Evolutionary conservation across 805 yeast genomes (phyloP).

Genomic region (Spencermartinsiella europaea): DNA sequence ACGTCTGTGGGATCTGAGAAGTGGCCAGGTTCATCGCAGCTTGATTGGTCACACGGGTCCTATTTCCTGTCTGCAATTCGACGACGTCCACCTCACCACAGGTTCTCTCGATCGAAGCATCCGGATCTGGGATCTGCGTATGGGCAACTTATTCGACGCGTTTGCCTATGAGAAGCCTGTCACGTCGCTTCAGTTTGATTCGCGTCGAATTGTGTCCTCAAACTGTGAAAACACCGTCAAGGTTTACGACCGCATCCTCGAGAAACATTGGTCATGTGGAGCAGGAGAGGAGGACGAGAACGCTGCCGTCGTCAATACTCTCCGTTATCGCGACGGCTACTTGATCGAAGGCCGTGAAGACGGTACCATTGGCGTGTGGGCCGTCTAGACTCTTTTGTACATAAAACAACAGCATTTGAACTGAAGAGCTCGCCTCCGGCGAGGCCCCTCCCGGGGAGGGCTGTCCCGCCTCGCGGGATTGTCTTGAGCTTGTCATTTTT

Average conservation of each 20-base stretch:
- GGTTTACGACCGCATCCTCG: constrained; percentile 53
- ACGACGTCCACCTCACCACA: constrained; percentile 56
- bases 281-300: constrained; percentile 33
- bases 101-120: constrained; percentile 61
- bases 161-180: constrained; percentile 58
- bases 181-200: constrained; percentile 54
- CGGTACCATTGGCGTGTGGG: constrained; percentile 65
- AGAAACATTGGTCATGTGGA: constrained; percentile 51
- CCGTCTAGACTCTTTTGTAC: constrained; percentile 27
- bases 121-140: constrained; percentile 69
- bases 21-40: constrained; percentile 59
- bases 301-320: constrained; percentile 35
- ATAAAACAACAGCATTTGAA: no score
- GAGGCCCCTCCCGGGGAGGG: no score
- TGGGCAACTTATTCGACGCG: constrained; percentile 56
- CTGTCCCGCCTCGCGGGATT: no score
- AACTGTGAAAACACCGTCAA: constrained; percentile 47
- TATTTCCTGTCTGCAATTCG: constrained; percentile 63
- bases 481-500: no score
- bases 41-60: constrained; percentile 66
- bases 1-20: constrained; percentile 69
- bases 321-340: constrained; percentile 58
- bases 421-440: no score
- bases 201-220: constrained; percentile 49
- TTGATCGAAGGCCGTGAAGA: constrained; percentile 57